Evolutionary conservation across 2,329 filamentous ascomycete species (phyloP).

Genomic region (Knoxdaviesia proteae): DNA sequence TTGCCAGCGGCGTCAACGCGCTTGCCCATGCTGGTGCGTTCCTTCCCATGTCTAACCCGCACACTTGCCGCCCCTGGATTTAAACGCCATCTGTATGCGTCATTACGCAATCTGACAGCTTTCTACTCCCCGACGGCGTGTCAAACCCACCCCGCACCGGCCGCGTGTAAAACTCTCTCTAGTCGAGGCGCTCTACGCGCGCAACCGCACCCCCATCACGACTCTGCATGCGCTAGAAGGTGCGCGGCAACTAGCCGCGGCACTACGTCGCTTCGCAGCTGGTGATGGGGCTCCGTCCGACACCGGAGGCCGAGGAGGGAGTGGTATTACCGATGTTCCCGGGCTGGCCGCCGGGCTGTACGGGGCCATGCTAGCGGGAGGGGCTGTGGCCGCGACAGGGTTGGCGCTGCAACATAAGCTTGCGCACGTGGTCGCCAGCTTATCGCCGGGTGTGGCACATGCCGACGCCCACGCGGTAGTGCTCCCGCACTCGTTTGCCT

Average conservation of each 20-base stretch:
- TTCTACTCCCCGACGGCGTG: no score
- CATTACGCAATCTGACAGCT: no score
- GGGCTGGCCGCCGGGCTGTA: constrained; percentile 30
- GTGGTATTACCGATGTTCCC: constrained; percentile 16
- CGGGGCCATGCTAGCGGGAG: constrained; percentile 44
- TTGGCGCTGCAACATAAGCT: constrained; percentile 51
- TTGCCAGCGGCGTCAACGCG: constrained; percentile 41
- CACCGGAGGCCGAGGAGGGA: no score
- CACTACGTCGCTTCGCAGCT: constrained; percentile 26
- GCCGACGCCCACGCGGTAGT: constrained; percentile 45
- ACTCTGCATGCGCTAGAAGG: constrained; percentile 36
- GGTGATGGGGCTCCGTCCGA: no score
- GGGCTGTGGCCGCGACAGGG: constrained; percentile 34
- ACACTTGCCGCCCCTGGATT: no score
- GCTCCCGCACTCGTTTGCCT: constrained; percentile 40
- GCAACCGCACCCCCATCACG: constrained; percentile 39
- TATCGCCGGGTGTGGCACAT: constrained; percentile 33
- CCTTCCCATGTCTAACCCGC: constrained; percentile 7
- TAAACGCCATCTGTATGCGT: no score
- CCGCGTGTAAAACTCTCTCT: no score
- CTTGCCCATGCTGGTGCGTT: constrained; percentile 35
- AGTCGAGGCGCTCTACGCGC: constrained; percentile 40
- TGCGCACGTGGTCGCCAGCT: constrained; percentile 44
- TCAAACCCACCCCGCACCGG: no score
- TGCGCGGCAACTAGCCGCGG: constrained; percentile 26